Percentiles rank a stretch among this genome's conserved stretches.
Conservation (phyloP, 164 flowering plant genomes). For the Stephania japonica region DNA sequence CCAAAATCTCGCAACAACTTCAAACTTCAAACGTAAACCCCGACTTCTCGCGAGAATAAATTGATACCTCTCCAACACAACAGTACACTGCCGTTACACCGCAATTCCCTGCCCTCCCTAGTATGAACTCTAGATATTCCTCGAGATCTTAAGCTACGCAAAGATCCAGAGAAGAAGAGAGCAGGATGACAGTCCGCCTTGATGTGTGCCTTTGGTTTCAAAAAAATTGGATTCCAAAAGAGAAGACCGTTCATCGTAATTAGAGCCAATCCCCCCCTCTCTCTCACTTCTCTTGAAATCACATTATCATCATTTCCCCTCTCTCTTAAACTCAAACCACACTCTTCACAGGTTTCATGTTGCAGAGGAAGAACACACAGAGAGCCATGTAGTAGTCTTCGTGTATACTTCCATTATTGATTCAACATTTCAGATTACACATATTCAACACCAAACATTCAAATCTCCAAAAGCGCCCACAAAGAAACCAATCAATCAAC, state of each 20-base stretch:
- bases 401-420: slow-evolving; percentile 4
- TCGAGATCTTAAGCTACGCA: too few species aligned
- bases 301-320: background rate
- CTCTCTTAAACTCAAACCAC: background rate
- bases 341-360: background rate
- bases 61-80: too few species aligned
- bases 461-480: too few species aligned
- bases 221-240: slow-evolving; percentile 25
- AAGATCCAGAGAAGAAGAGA: too few species aligned
- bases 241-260: slow-evolving; percentile 55
- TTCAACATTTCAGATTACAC: slow-evolving; percentile 4
- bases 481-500: too few species aligned
- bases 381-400: slow-evolving; percentile 18
- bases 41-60: too few species aligned
- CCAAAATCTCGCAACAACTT: too few species aligned
- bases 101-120: too few species aligned
- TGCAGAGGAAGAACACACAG: slow-evolving; percentile 1
- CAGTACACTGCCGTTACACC: too few species aligned
- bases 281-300: background rate
- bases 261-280: slow-evolving; percentile 11
- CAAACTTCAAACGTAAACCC: too few species aligned
- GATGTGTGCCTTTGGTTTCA: slow-evolving; percentile 6
- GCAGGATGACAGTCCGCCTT: slow-evolving; percentile 1
- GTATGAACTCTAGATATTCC: too few species aligned
- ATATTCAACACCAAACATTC: background rate